Evolutionary conservation across 305 asterid genomes (phyloP), one percentile per base, ranked within the genome.

Genomic region (Coffea humblotiana): DNA sequence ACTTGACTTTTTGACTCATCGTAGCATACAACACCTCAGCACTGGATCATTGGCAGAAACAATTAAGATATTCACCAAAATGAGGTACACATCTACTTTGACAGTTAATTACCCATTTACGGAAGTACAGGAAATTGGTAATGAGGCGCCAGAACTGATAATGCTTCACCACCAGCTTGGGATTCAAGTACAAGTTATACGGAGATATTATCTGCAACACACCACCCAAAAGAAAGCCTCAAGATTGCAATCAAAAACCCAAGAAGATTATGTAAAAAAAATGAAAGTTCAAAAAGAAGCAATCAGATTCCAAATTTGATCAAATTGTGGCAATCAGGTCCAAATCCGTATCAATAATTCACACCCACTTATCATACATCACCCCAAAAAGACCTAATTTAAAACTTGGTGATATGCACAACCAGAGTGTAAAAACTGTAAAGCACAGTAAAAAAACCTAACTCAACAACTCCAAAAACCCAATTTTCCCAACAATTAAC

Each of bases 191-290:
- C 87, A 96, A 86, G 85, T 92, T 96, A 80, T 91, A 90, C 0
- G 99, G 99, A 49, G 99, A 94, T 83, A 96, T 96, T 77, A 96
- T 94, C 99, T 96, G 97, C 94, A 91, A 81, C 23, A 78, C n/a
- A 49, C 68, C 14, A 5, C 21, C 37, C 58, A 18, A 58, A 9
- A 15, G 25, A 78, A 78, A 35, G 29, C 11, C 71, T 32, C 70
- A 73, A 76, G 60, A 6, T 49, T 37, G 18, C 71, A 48, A 27
- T 6, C 47, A 76, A 27, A 78, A 29, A 10, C 60, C 3, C 7
- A 18, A 58, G 23, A 40, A 40, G 43, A 40, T 40, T 40, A 40
- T 5, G 43, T 40, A 40, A 40, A 40, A 40, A 11, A 37, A 47
- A 13, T 32, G 15, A 19, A 18, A n/a, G 23, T 7, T 2, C 2